Conservation (phyloP, 768 basidiomycete genomes). For the Phylloporus sp. region DNA sequence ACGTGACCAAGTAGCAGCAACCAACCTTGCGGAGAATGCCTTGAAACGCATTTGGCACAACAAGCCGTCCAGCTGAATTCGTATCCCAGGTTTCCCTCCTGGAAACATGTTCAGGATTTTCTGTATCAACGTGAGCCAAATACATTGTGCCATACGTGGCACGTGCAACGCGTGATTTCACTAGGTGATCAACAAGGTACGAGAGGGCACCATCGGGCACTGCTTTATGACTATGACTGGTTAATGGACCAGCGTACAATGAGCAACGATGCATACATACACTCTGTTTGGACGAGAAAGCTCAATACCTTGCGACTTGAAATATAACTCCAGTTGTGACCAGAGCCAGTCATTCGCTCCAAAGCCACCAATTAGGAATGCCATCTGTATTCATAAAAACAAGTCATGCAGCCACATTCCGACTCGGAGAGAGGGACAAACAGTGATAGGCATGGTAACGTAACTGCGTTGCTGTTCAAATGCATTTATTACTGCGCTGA, state of each 20-base stretch:
- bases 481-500: slow-evolving; percentile 29
- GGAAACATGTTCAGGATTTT: slow-evolving; percentile 6
- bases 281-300: slow-evolving; percentile 44
- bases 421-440: slow-evolving; percentile 7
- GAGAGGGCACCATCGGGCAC: slow-evolving; percentile 47
- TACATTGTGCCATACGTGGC: slow-evolving; percentile 56
- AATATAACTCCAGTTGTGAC: slow-evolving; percentile 35
- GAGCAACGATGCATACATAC: slow-evolving; percentile 34
- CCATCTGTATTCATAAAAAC: slow-evolving; percentile 1
- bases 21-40: slow-evolving; percentile 8
- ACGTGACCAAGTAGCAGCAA: background rate
- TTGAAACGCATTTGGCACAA: slow-evolving; percentile 4
- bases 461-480: slow-evolving; percentile 27
- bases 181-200: slow-evolving; percentile 40
- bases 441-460: slow-evolving; percentile 26
- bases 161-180: slow-evolving; percentile 41
- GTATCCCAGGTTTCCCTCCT: slow-evolving; percentile 7
- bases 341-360: slow-evolving; percentile 44
- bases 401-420: background rate
- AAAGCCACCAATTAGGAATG: slow-evolving; percentile 50
- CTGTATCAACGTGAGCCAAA: background rate
- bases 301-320: slow-evolving; percentile 35
- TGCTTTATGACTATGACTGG: slow-evolving; percentile 36
- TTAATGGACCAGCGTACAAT: background rate
- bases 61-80: background rate